Evolutionary conservation across 257 asterid species (phyloP).

Genomic region (Linderniella brevidens): DNA sequence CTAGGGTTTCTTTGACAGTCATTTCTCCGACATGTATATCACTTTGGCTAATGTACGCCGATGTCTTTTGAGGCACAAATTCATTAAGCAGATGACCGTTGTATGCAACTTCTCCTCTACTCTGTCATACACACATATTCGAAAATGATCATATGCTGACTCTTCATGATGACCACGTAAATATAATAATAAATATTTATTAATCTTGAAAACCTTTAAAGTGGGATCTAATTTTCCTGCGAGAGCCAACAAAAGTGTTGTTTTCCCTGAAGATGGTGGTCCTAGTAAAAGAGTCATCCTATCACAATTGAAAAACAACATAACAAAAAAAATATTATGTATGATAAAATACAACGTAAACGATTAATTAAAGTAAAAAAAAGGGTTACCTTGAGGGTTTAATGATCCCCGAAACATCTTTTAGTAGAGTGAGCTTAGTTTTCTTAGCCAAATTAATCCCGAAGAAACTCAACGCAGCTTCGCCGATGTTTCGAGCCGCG

Average conservation of each 20-base stretch:
- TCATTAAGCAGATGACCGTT: constrained; percentile 62
- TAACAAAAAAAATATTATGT: not conserved
- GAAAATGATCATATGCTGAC: not conserved
- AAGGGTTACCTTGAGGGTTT: constrained; percentile 45
- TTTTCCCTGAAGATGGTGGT: constrained; percentile 62
- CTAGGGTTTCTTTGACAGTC: constrained; percentile 90
- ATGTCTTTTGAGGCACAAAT: constrained; percentile 75
- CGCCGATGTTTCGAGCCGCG: constrained; percentile 32
- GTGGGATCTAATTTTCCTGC: constrained; percentile 51
- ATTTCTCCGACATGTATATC: constrained; percentile 91
- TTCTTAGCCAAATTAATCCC: constrained; percentile 28
- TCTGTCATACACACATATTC: constrained; percentile 21
- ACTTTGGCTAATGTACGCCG: constrained; percentile 92
- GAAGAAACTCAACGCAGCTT: constrained; percentile 21
- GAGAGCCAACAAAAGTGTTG: constrained; percentile 50
- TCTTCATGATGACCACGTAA: not conserved
- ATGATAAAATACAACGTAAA: not conserved
- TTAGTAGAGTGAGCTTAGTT: constrained; percentile 44
- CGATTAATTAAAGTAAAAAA: not conserved
- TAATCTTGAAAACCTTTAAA: constrained; percentile 30
- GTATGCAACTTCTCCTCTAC: constrained; percentile 57
- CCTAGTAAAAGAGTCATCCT: constrained; percentile 66
- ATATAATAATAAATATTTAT: not conserved
- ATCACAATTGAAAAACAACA: constrained; percentile 8
- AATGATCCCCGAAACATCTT: constrained; percentile 41